Base-by-base conservation (phyloP, 352 stramenopile species). In the Globisporangium canariense region DNA sequence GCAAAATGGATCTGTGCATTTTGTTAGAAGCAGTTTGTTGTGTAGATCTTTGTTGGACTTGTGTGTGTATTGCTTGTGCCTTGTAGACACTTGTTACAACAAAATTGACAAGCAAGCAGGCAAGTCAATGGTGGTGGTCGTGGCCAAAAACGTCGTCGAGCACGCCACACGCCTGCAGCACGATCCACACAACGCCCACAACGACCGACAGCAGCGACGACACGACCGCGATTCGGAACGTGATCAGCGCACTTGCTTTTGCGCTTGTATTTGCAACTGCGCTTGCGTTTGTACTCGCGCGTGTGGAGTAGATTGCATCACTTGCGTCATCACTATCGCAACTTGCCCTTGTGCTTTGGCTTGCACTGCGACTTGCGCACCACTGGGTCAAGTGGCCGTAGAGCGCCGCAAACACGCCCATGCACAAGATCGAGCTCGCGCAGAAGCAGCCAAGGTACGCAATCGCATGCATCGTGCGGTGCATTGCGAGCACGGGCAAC, bases 371-470 rank as follows among this genome's bases (percentile, higher is more conserved):
- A 62, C 55, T 55, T 40, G 62, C 62, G 41, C 55, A 60, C 16
- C 78, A 69, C 13, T 69, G 66, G 7, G 83, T 92, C 14, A 80
- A 36, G 49, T 86, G 78, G 7, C 93, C 90, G 57, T 97, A 97
- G 8, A 91, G 59, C 6, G 79, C 76, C 1, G 90, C 85, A 69
- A 97, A 97, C 1, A 61, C 66, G 30, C 86, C 93, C 93, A 98
- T 98, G 14, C 89, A 83, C 7, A 97, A 13, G 41, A 91, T 93
- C 16, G 79, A 91, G 30, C 78, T 94, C 11, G 81, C 43, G 62
- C 89, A 98, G 67, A 98, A 98, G 16, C 77, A 89, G 0, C 64
- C 75, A 1, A 98, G 70, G 75, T 97, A 98, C 8, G 91, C 36
- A 7, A 88, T 53, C 13, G 79, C 94, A 43, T 77, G 70, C 43